These are phyloP conservation scores for Phytophthora pisi DNA, from an alignment of 352 stramenopile species.

Conservation along the genomic window DNA sequence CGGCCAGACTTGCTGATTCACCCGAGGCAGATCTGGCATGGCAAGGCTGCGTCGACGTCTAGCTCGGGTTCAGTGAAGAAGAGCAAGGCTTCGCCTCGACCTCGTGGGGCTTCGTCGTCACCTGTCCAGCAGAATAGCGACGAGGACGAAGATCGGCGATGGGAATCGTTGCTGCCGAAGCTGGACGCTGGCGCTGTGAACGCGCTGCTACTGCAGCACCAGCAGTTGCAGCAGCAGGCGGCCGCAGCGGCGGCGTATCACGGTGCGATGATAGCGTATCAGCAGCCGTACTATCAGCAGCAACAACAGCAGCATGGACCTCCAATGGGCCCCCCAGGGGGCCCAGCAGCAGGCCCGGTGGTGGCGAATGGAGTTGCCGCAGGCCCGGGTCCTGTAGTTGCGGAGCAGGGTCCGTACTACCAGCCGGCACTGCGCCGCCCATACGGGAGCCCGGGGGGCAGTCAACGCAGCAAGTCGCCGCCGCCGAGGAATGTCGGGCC, in stretches of 20 bases:
- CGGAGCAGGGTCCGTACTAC: conserved; percentile 22
- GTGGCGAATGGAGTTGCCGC: conserved; percentile 21
- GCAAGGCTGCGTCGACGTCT: conserved; percentile 29
- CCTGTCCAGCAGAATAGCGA: conserved; percentile 23
- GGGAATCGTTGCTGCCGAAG: conserved; percentile 43
- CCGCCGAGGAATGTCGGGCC: conserved; percentile 13
- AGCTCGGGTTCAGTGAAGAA: conserved; percentile 30
- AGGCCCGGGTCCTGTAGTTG: background rate
- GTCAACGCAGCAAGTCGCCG: conserved; percentile 34
- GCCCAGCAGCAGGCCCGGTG: conserved; percentile 6
- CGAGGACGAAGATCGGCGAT: conserved; percentile 39
- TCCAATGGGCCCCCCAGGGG: conserved; percentile 7
- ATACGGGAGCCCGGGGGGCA: conserved; percentile 29
- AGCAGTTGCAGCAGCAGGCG: conserved; percentile 42
- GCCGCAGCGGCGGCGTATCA: conserved; percentile 35
- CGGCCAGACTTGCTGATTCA: conserved; percentile 81
- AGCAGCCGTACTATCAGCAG: conserved; percentile 42
- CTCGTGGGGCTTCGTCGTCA: conserved; percentile 20
- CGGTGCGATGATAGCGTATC: conserved; percentile 34
- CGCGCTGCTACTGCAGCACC: conserved; percentile 38
- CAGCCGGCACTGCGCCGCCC: conserved; percentile 20
- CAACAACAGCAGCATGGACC: conserved; percentile 26
- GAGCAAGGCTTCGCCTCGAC: conserved; percentile 23
- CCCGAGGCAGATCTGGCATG: conserved; percentile 75
- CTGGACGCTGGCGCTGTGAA: conserved; percentile 34